Evolutionary conservation across 495 filamentous ascomycete genomes (phyloP).

Genomic region (Penicillium simplicissimum): DNA sequence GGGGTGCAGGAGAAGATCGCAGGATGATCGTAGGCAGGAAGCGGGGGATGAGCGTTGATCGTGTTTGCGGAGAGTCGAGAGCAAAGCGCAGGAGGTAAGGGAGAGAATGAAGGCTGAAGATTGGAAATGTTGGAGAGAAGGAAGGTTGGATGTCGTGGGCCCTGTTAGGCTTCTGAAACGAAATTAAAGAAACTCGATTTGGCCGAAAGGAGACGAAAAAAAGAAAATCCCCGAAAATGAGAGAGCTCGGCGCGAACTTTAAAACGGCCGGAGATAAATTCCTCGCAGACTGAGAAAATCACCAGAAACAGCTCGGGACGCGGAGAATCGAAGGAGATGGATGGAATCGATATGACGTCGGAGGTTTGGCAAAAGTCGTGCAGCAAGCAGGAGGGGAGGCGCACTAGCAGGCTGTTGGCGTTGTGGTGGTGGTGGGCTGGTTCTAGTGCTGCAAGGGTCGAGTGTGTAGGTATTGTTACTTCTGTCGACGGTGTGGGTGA

Average conservation of each 20-base stretch:
- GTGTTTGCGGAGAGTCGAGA: background rate
- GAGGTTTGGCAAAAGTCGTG: conserved; percentile 2
- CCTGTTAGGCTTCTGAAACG: conserved; percentile 9
- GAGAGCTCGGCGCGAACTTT: conserved; percentile 14
- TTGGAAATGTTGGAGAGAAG: no score
- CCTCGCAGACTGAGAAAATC: background rate
- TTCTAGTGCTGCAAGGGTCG: conserved; percentile 8
- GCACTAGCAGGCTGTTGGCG: background rate
- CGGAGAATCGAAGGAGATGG: background rate
- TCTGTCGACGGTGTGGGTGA: background rate
- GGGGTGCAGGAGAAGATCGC: conserved; percentile 3
- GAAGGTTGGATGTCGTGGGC: background rate
- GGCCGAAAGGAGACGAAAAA: conserved; percentile 12
- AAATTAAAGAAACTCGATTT: conserved; percentile 11
- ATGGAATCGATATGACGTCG: conserved; percentile 15
- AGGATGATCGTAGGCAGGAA: background rate
- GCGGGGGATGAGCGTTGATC: background rate
- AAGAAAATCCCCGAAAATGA: conserved; percentile 4
- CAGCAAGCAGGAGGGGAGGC: conserved; percentile 2
- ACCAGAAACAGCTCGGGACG: background rate
- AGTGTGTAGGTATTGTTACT: no score
- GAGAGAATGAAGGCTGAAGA: background rate
- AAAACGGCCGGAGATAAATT: conserved; percentile 6
- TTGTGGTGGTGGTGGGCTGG: conserved; percentile 1
- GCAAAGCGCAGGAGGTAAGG: background rate